These are phyloP conservation scores for Sclerospora graminicola DNA, from an alignment of 352 stramenopile species.

Conservation along the genomic window DNA sequence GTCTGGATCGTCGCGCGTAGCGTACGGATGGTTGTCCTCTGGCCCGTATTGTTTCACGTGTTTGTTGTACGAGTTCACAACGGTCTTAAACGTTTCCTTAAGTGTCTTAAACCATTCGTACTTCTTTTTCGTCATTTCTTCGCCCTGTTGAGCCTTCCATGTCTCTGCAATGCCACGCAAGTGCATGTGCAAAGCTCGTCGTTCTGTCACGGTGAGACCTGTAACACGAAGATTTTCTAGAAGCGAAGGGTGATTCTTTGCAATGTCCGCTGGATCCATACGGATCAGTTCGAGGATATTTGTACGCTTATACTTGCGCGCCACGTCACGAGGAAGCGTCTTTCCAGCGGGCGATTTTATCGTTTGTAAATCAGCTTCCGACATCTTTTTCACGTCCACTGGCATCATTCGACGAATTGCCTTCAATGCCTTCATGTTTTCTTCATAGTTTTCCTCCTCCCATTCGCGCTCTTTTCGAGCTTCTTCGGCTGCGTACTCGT, in stretches of 20 bases:
- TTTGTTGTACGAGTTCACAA: constrained; percentile 85
- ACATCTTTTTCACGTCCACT: constrained; percentile 87
- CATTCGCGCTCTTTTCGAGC: constrained; percentile 86
- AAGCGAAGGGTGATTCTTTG: constrained; percentile 82
- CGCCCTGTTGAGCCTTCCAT: constrained; percentile 84
- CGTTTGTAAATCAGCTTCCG: constrained; percentile 72
- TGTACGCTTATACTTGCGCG: constrained; percentile 88
- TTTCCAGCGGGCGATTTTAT: constrained; percentile 64
- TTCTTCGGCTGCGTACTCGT: constrained; percentile 88
- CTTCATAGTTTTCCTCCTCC: constrained; percentile 85
- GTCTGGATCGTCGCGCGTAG: constrained; percentile 69
- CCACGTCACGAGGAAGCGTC: constrained; percentile 64
- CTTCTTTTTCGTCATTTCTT: constrained; percentile 90
- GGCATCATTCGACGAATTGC: constrained; percentile 88
- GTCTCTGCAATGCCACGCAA: constrained; percentile 70
- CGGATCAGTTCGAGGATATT: constrained; percentile 87
- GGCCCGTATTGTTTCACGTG: constrained; percentile 88
- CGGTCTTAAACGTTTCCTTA: constrained; percentile 89
- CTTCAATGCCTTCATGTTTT: constrained; percentile 82
- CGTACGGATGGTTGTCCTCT: constrained; percentile 81
- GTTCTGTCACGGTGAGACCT: constrained; percentile 85
- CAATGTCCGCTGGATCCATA: constrained; percentile 80
- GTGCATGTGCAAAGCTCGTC: constrained; percentile 83
- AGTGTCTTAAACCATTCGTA: constrained; percentile 89
- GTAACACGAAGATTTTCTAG: constrained; percentile 88